Evolutionary conservation across 768 basidiomycete species (phyloP).

Genomic region (Leccinum longicurvipes): DNA sequence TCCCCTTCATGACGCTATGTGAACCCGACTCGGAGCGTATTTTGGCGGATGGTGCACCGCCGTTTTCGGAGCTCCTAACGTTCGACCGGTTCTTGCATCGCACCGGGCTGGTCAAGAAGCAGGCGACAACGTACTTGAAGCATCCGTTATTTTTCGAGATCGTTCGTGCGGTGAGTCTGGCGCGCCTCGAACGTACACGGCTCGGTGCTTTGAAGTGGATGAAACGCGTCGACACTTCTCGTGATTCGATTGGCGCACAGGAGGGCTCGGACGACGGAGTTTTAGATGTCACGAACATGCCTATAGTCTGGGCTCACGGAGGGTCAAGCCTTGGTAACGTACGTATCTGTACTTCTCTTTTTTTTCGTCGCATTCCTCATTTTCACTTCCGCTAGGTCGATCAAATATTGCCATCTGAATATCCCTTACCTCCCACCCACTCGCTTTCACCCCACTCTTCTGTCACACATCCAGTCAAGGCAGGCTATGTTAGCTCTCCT

Average conservation of each 20-base stretch:
- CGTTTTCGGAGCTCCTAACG: constrained; percentile 40
- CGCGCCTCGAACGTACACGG: constrained; percentile 1
- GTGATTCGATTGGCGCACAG: neutral
- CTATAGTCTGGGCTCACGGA: constrained; percentile 12
- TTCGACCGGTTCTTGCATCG: constrained; percentile 44
- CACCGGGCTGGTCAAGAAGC: constrained; percentile 35
- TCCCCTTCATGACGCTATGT: constrained; percentile 48
- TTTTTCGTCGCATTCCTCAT: constrained; percentile 1
- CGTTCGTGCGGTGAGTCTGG: constrained; percentile 11
- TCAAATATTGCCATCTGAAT: constrained; percentile 32
- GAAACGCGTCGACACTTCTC: constrained; percentile 9
- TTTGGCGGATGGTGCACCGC: constrained; percentile 32
- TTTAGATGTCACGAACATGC: constrained; percentile 5
- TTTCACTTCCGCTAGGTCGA: constrained; percentile 29
- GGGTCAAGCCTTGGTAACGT: constrained; percentile 33
- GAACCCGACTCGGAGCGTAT: neutral
- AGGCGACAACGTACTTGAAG: constrained; percentile 30
- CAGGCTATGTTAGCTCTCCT: constrained; percentile 5
- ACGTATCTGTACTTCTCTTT: neutral
- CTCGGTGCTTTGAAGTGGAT: constrained; percentile 23
- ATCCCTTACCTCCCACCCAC: constrained; percentile 28
- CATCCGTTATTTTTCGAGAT: constrained; percentile 51
- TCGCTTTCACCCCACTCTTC: constrained; percentile 22
- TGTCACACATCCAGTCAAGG: constrained; percentile 12
- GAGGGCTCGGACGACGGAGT: constrained; percentile 16